A percentile compares a stretch with the other conserved stretches of the same genome.
phyloP scores from a whole-genome alignment of 2,329 filamentous ascomycete species.

The Bimuria novae-zelandiae region DNA sequence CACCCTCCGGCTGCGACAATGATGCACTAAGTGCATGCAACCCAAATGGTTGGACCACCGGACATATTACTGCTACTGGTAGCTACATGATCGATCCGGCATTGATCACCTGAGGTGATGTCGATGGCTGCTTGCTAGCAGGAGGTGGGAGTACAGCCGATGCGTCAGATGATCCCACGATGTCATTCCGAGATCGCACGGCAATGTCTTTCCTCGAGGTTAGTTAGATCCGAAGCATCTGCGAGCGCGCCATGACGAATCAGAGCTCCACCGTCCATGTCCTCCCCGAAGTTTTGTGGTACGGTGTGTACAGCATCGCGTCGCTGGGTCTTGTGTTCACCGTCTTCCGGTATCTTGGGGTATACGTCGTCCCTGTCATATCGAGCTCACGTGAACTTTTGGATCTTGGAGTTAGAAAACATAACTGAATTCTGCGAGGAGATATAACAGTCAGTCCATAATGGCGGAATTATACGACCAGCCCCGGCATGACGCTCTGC shows the following conservation, averaged over 20 bases:
- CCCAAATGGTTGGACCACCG: neutral
- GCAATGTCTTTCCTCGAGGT: slow-evolving; percentile 2
- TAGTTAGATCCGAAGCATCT: slow-evolving; percentile 44
- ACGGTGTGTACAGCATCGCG: slow-evolving; percentile 23
- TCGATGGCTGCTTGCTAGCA: slow-evolving; percentile 2
- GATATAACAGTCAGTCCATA: neutral
- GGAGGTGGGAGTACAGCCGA: neutral
- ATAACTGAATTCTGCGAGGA: too few species aligned
- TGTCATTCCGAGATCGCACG: slow-evolving; percentile 3
- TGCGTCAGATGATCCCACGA: neutral
- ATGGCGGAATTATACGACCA: slow-evolving; percentile 38
- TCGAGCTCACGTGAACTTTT: neutral
- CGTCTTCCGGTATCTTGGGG: slow-evolving; percentile 19
- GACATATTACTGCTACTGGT: neutral
- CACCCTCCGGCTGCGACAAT: neutral
- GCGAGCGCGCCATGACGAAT: slow-evolving; percentile 26
- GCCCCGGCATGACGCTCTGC: slow-evolving; percentile 33
- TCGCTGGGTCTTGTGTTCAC: slow-evolving; percentile 21
- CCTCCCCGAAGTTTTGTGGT: slow-evolving; percentile 23
- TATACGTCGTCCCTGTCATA: slow-evolving; percentile 17
- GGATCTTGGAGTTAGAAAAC: too few species aligned
- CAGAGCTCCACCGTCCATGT: slow-evolving; percentile 5
- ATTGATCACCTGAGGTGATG: slow-evolving; percentile 13
- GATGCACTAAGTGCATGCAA: neutral
- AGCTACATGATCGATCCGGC: slow-evolving; percentile 2